These are phyloP conservation scores for Naumovozyma castellii DNA, from an alignment of 805 yeast genomes.

Conservation along the genomic window DNA sequence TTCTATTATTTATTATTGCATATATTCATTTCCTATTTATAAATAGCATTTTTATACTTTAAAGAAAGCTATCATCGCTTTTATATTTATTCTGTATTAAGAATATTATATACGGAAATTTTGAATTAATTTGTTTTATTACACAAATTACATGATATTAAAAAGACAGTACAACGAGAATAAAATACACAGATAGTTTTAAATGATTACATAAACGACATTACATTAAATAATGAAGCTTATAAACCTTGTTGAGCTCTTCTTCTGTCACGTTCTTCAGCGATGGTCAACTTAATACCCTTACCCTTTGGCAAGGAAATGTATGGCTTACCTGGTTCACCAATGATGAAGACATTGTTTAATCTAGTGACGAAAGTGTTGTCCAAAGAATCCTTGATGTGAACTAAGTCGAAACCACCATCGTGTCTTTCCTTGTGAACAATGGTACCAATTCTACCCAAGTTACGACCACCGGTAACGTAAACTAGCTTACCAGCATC, in stretches of 20 bases:
- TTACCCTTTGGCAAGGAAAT: slow-evolving; percentile 97
- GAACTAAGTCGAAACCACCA: slow-evolving; percentile 96
- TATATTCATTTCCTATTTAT: neutral
- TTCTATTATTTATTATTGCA: too few relatives aligned
- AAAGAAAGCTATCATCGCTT: too few relatives aligned
- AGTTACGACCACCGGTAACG: slow-evolving; percentile 97
- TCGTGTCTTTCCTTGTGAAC: slow-evolving; percentile 95
- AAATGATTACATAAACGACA: neutral
- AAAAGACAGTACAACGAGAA: neutral
- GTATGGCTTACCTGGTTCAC: slow-evolving; percentile 92
- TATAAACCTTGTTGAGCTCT: slow-evolving; percentile 68
- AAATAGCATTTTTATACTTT: neutral
- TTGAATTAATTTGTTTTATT: neutral
- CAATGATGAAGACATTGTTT: slow-evolving; percentile 85
- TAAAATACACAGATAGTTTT: neutral
- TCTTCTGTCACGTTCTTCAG: slow-evolving; percentile 98
- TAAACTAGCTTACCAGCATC: slow-evolving; percentile 87
- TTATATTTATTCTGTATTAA: too few relatives aligned
- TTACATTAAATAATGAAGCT: slow-evolving; percentile 7
- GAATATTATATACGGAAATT: too few relatives aligned
- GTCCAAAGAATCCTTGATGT: slow-evolving; percentile 90
- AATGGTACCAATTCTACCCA: slow-evolving; percentile 96
- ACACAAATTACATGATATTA: neutral
- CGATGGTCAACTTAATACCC: slow-evolving; percentile 91
- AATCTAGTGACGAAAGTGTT: slow-evolving; percentile 94